Conservation (phyloP, 371 early-diverging fungal species). For the Rhizopus arrhizus region DNA sequence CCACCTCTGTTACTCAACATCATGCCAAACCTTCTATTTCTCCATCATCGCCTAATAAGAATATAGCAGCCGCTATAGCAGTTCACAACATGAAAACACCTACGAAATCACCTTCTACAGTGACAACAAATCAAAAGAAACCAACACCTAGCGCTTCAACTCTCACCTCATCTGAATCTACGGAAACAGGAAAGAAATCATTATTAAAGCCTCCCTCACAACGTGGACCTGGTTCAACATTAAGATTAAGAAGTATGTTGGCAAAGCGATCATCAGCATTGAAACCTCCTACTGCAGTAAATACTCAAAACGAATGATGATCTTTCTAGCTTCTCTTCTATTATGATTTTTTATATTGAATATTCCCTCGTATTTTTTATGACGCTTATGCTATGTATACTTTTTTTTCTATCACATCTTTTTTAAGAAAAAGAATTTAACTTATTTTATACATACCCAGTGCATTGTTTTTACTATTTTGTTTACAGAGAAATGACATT, state of each 20-base stretch:
- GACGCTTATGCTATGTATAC: slow-evolving; percentile 6
- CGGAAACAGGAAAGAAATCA: slow-evolving; percentile 22
- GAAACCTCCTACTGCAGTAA: slow-evolving; percentile 2
- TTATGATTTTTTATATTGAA: background rate
- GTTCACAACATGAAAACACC: background rate
- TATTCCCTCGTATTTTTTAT: background rate
- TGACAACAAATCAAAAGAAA: slow-evolving; percentile 5
- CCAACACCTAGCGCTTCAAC: slow-evolving; percentile 13
- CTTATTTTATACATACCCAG: slow-evolving; percentile 4
- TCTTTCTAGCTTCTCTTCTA: background rate
- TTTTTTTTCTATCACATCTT: background rate
- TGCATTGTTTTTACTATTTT: too few relatives aligned
- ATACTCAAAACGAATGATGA: background rate
- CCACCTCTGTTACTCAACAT: slow-evolving; percentile 30
- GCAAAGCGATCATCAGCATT: slow-evolving; percentile 25
- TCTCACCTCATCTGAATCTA: slow-evolving; percentile 6
- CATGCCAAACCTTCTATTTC: background rate
- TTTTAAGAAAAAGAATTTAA: too few relatives aligned
- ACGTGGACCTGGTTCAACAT: slow-evolving; percentile 42
- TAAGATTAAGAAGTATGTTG: slow-evolving; percentile 40
- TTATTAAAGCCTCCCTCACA: slow-evolving; percentile 30
- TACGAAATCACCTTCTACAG: slow-evolving; percentile 1
- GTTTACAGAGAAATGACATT: too few relatives aligned
- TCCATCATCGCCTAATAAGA: slow-evolving; percentile 1
- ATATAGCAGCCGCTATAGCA: background rate